Conservation (phyloP, 83 land plant species). For the Diphasiastrum complanatum region DNA sequence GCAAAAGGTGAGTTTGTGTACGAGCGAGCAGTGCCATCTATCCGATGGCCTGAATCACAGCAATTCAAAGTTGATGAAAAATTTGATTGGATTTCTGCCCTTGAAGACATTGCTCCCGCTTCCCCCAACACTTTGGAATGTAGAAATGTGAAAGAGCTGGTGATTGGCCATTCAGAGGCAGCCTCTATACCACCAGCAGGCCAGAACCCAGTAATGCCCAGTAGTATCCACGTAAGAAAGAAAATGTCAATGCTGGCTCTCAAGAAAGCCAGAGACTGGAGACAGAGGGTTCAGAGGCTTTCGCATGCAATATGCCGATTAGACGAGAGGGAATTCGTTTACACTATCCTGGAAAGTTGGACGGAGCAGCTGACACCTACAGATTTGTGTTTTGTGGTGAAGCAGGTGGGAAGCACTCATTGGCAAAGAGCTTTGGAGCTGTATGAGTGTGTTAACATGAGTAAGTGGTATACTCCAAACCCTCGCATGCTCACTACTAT, state of each 20-base stretch:
- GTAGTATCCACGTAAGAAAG: background rate
- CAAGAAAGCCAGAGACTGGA: slow-evolving; percentile 76
- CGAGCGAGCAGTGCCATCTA: slow-evolving; percentile 15
- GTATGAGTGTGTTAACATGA: slow-evolving; percentile 80
- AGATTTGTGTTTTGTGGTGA: slow-evolving; percentile 70
- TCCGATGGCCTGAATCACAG: slow-evolving; percentile 17
- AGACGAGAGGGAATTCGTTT: slow-evolving; percentile 41
- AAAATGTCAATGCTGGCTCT: slow-evolving; percentile 51
- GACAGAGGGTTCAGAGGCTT: slow-evolving; percentile 53
- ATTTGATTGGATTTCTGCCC: slow-evolving; percentile 3
- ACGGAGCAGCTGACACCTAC: slow-evolving; percentile 62
- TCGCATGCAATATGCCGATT: slow-evolving; percentile 55
- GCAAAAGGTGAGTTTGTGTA: slow-evolving; percentile 18
- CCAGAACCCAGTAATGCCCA: background rate
- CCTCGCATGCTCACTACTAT: slow-evolving; percentile 72
- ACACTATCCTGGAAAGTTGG: slow-evolving; percentile 58
- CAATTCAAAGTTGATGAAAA: background rate
- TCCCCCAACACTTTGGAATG: background rate
- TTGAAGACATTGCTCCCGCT: background rate
- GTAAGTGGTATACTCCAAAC: slow-evolving; percentile 61
- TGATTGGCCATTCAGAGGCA: background rate
- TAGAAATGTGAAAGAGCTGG: too few species aligned
- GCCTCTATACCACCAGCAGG: background rate
- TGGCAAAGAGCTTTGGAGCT: slow-evolving; percentile 91
- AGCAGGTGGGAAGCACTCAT: slow-evolving; percentile 53